Conservation (phyloP, 192 early-diverging fungal species). For the Haplosporangium gracile region DNA sequence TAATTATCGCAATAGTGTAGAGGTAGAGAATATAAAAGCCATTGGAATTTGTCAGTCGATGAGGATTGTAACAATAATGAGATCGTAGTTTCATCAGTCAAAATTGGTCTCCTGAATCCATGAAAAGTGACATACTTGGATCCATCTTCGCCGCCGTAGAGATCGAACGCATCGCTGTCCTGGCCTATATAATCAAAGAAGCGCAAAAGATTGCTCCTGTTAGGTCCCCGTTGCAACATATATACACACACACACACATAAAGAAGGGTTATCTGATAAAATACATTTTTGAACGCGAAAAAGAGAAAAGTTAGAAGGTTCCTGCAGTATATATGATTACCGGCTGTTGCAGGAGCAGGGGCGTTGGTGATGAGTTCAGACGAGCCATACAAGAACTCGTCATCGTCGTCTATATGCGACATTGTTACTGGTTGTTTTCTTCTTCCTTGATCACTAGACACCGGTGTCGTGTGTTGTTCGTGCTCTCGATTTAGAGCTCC, state of each 20-base stretch:
- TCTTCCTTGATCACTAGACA: neutral
- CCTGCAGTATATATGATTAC: neutral
- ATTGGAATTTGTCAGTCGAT: neutral
- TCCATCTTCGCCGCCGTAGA: slow-evolving; percentile 40
- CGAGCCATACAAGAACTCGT: slow-evolving; percentile 55
- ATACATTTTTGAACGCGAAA: neutral
- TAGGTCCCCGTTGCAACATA: neutral
- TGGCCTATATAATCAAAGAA: slow-evolving; percentile 14
- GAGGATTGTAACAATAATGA: neutral
- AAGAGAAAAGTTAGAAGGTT: neutral
- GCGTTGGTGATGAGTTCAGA: slow-evolving; percentile 18
- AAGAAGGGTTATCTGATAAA: neutral
- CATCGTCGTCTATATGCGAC: slow-evolving; percentile 31
- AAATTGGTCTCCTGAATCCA: neutral
- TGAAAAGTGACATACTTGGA: slow-evolving; percentile 26
- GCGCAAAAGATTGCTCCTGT: neutral
- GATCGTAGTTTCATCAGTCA: neutral
- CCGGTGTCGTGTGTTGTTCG: neutral
- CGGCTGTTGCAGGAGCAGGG: neutral
- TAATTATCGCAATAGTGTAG: neutral
- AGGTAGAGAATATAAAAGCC: neutral
- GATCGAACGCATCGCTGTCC: slow-evolving; percentile 50
- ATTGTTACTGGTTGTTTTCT: neutral
- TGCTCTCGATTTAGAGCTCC: neutral
- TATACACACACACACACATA: no score